These are phyloP conservation scores for Raphanus hybrid DNA, from an alignment of 441 rosid species.

Conservation along the genomic window DNA sequence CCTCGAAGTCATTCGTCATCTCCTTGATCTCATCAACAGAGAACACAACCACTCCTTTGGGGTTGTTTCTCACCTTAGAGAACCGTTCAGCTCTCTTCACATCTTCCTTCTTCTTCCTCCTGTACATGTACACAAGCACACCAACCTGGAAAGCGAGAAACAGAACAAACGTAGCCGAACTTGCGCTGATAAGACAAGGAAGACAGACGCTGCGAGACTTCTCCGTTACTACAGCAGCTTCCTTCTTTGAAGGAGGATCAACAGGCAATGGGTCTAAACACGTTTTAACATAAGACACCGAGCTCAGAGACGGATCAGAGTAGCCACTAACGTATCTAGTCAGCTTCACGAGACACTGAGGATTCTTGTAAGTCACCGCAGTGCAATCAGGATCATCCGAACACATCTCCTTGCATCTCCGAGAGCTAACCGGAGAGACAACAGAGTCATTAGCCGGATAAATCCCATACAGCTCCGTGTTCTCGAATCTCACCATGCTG, in stretches of 20 bases:
- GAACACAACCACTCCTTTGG: constrained; percentile 62
- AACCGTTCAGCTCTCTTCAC: constrained; percentile 54
- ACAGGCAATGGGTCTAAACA: constrained; percentile 74
- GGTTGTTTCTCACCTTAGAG: constrained; percentile 43
- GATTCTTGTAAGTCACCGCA: constrained; percentile 65
- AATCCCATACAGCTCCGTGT: constrained; percentile 63
- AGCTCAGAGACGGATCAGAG: constrained; percentile 60
- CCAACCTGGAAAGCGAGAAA: constrained; percentile 60
- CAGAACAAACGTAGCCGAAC: constrained; percentile 53
- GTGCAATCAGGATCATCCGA: constrained; percentile 49
- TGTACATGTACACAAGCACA: constrained; percentile 54
- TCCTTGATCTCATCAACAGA: constrained; percentile 67
- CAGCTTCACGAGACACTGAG: constrained; percentile 55
- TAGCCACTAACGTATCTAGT: constrained; percentile 68
- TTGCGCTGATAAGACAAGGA: constrained; percentile 66
- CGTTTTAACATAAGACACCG: constrained; percentile 69
- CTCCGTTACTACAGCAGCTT: constrained; percentile 37
- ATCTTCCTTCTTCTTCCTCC: constrained; percentile 53
- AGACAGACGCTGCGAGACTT: constrained; percentile 47
- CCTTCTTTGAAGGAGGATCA: constrained; percentile 48
- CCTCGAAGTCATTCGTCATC: constrained; percentile 60
- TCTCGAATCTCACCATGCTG: constrained; percentile 52
- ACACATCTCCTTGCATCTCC: constrained; percentile 62
- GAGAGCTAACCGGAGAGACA: constrained; percentile 45
- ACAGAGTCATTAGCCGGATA: constrained; percentile 64